Conservation (phyloP, 2,329 filamentous ascomycete species). For the Botrytis elliptica region DNA sequence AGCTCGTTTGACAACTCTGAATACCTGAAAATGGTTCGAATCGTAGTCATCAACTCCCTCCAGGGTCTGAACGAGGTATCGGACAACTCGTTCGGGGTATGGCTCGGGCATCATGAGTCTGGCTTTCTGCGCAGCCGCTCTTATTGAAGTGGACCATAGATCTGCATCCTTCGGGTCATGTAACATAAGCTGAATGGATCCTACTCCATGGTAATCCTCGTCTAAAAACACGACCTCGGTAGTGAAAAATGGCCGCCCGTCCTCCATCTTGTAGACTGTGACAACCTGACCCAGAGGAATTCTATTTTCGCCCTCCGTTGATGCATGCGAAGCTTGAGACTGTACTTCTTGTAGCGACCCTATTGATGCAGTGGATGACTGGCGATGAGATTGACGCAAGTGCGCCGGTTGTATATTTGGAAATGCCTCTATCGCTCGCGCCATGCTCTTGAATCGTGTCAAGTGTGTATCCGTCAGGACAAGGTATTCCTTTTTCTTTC, state of each 20-base stretch:
- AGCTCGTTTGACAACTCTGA: conserved; percentile 65
- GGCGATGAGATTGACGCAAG: conserved; percentile 48
- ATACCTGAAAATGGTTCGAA: conserved; percentile 64
- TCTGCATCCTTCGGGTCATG: conserved; percentile 63
- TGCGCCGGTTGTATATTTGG: conserved; percentile 48
- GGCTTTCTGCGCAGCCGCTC: conserved; percentile 56
- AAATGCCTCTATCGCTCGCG: conserved; percentile 64
- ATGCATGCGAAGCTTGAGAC: conserved; percentile 47
- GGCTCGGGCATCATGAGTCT: conserved; percentile 51
- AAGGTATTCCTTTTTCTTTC: conserved; percentile 71
- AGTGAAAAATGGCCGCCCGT: conserved; percentile 63
- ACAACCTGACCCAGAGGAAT: conserved; percentile 66
- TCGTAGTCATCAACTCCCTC: conserved; percentile 69
- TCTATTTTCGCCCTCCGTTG: conserved; percentile 52
- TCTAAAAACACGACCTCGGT: conserved; percentile 68
- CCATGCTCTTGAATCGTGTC: conserved; percentile 65
- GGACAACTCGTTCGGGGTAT: conserved; percentile 58
- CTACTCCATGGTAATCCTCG: conserved; percentile 59
- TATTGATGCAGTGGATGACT: conserved; percentile 57
- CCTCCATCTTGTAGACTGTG: conserved; percentile 65
- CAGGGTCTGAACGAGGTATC: conserved; percentile 60
- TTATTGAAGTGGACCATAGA: conserved; percentile 62
- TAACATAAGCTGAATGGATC: conserved; percentile 63
- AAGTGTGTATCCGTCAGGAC: conserved; percentile 69
- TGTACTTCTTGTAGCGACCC: conserved; percentile 62